These are phyloP conservation scores for Saccharomyces hybrid DNA, from an alignment of 1,139 yeast genomes.

Conservation along the genomic window DNA sequence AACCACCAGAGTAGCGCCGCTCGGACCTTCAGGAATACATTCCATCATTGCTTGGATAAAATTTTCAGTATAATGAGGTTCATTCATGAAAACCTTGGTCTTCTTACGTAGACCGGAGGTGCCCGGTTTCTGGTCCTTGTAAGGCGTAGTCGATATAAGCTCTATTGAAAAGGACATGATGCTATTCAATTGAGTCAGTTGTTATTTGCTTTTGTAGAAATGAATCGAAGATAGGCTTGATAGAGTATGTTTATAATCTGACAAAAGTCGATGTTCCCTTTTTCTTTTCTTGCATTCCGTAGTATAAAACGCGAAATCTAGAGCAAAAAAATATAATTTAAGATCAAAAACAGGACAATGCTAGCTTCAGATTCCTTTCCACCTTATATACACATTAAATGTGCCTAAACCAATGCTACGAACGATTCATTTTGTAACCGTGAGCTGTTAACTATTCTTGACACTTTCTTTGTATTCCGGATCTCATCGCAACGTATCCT, in stretches of 20 bases:
- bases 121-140: conserved; percentile 92
- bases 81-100: conserved; percentile 68
- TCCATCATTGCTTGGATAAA: too few relatives aligned
- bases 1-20: too few relatives aligned
- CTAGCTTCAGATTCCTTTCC: neutral
- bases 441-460: neutral
- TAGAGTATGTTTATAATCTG: neutral
- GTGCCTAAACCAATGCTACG: neutral
- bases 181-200: neutral
- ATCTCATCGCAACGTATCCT: neutral
- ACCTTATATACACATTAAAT: neutral
- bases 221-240: neutral
- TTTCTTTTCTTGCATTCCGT: neutral
- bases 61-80: conserved; percentile 31
- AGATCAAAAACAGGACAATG: neutral
- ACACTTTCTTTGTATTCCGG: neutral
- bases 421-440: neutral
- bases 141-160: conserved; percentile 53
- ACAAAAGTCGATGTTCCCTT: neutral
- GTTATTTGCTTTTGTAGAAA: neutral
- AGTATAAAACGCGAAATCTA: neutral
- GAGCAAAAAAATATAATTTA: neutral
- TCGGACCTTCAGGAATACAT: too few relatives aligned
- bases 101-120: conserved; percentile 94
- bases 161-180: conserved; percentile 20